phyloP scores from a whole-genome alignment of 441 rosid genomes.

The Daphne laureola region DNA sequence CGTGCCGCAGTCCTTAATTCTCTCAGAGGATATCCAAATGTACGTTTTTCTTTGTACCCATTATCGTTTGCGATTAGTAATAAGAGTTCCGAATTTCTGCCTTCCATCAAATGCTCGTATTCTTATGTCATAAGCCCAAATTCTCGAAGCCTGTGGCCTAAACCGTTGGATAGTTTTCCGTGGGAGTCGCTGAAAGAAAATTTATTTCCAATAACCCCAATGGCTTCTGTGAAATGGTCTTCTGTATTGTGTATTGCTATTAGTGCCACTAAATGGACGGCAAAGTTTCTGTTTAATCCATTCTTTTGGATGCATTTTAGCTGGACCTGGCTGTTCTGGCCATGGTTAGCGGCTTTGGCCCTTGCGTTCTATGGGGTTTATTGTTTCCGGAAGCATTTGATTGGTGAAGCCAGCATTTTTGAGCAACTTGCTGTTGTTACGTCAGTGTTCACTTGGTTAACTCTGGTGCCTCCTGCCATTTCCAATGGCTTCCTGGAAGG shows the following conservation, averaged over 20 bases:
- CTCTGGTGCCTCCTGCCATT: conserved; percentile 76
- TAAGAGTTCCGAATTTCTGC: conserved; percentile 20
- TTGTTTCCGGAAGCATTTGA: conserved; percentile 48
- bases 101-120: conserved; percentile 39
- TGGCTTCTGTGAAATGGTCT: conserved; percentile 47
- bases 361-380: conserved; percentile 53
- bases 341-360: conserved; percentile 58
- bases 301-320: conserved; percentile 89
- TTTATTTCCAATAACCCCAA: conserved; percentile 35
- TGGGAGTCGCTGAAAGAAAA: conserved; percentile 32
- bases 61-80: conserved; percentile 2
- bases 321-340: conserved; percentile 95
- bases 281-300: conserved; percentile 42
- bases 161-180: conserved; percentile 30
- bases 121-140: conserved; percentile 34
- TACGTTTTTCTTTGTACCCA: conserved; percentile 13
- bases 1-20: conserved; percentile 14
- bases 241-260: conserved; percentile 37
- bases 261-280: conserved; percentile 50
- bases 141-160: conserved; percentile 27
- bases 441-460: conserved; percentile 72
- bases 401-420: conserved; percentile 53
- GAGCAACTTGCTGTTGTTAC: conserved; percentile 76
- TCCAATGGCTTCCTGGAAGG: conserved; percentile 83
- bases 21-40: conserved; percentile 13